A percentile compares a stretch with the other conserved stretches of the same genome.
Conservation (phyloP, 2,329 filamentous ascomycete genomes). For the Purpureocillium lavendulum region DNA sequence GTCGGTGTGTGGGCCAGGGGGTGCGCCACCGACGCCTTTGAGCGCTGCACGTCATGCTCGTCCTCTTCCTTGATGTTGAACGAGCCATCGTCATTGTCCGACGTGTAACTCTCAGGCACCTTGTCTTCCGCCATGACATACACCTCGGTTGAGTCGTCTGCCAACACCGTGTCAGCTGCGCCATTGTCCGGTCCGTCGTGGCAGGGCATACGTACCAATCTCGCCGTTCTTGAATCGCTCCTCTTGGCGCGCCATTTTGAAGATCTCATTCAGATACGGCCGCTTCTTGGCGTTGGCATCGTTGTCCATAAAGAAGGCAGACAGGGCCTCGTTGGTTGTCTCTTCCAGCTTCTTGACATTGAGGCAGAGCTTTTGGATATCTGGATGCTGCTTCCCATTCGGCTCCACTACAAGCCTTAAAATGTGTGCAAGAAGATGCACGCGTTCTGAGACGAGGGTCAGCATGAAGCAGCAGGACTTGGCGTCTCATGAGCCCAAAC, state of each 20-base stretch:
- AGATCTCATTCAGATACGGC: conserved; percentile 50
- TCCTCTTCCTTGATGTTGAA: conserved; percentile 35
- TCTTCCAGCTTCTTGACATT: conserved; percentile 49
- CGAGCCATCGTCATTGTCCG: conserved; percentile 36
- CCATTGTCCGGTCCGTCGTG: too few relatives aligned
- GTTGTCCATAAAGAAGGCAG: conserved; percentile 49
- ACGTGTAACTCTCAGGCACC: conserved; percentile 35
- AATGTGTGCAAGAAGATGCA: conserved; percentile 51
- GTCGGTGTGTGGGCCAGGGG: conserved; percentile 25
- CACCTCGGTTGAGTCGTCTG: conserved; percentile 39
- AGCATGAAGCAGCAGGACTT: background rate
- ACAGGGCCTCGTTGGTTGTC: conserved; percentile 48
- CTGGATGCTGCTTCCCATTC: conserved; percentile 36
- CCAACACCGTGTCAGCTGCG: background rate
- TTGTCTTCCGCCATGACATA: conserved; percentile 46
- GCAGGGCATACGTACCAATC: conserved; percentile 38
- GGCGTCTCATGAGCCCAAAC: background rate
- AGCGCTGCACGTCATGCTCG: conserved; percentile 27
- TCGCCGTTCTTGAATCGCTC: conserved; percentile 48
- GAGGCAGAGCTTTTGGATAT: conserved; percentile 44
- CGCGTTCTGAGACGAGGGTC: conserved; percentile 38
- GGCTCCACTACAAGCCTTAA: conserved; percentile 48
- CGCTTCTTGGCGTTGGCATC: conserved; percentile 48
- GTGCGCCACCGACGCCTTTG: conserved; percentile 23
- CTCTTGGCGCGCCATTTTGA: conserved; percentile 49